These are phyloP conservation scores for Panaeolus cyanescens DNA, from an alignment of 768 basidiomycete genomes.

Conservation along the genomic window DNA sequence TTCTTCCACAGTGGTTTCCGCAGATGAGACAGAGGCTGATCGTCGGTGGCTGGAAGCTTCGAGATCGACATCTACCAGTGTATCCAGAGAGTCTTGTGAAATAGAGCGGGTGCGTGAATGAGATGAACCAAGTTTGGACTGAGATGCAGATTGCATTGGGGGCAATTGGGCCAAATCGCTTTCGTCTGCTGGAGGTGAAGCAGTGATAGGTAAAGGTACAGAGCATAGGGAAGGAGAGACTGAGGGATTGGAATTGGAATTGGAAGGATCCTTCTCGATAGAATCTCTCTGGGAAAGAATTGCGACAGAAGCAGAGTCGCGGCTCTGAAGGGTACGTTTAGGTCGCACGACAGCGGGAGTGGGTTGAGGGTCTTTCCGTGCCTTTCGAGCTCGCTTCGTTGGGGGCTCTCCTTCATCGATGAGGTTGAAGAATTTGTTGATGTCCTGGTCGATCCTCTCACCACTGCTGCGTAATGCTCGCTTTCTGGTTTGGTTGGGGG, in stretches of 20 bases:
- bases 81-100: slow-evolving; percentile 40
- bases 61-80: slow-evolving; percentile 24
- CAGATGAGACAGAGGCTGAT: slow-evolving; percentile 40
- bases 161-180: slow-evolving; percentile 9
- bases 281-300: background rate
- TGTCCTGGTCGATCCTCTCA: slow-evolving; percentile 15
- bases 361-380: slow-evolving; percentile 4
- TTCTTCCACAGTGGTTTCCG: slow-evolving; percentile 35
- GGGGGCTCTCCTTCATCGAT: slow-evolving; percentile 14
- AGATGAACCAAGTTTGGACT: slow-evolving; percentile 4
- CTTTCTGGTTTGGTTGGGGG: slow-evolving; percentile 16
- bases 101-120: slow-evolving; percentile 40
- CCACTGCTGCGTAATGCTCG: slow-evolving; percentile 22
- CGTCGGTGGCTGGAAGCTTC: slow-evolving; percentile 21
- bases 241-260: background rate
- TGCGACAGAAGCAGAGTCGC: slow-evolving; percentile 3
- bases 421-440: slow-evolving; percentile 21
- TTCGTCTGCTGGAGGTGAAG: slow-evolving; percentile 10
- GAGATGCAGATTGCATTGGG: slow-evolving; percentile 12
- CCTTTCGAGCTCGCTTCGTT: slow-evolving; percentile 9
- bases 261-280: background rate
- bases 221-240: slow-evolving; percentile 8
- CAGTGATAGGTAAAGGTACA: background rate
- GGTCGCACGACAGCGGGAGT: slow-evolving; percentile 8
- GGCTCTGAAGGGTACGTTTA: slow-evolving; percentile 1